Base-by-base conservation (phyloP, 78 protist species). In the Polysphondylium violaceum region DNA sequence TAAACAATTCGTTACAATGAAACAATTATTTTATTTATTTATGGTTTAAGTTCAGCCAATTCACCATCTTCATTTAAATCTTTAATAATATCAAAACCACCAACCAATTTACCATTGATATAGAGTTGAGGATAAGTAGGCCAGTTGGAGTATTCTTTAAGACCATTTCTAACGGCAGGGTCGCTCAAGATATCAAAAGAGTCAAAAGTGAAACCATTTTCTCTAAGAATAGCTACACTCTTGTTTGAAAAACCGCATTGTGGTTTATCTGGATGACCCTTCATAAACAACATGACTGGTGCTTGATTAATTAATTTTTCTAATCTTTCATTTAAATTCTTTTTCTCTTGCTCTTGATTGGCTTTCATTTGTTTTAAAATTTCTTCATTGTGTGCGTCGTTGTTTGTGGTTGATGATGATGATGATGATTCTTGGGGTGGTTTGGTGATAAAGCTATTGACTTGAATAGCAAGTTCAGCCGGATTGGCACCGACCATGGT, bases 61-160 rank as follows among this genome's bases (percentile, higher is more conserved):
- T 94, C 94, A 61, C 86, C 93, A 23, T 87, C 94, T n/a, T 68
- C 93, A 44, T 72, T 51, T 44, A 95, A 9, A 43, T 94, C 97
- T 33, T 58, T 65, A 29, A 95, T 56, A 40, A 96, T 81, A 87
- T 97, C 98, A 33, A 86, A 75, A 17, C 98, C 98, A 36, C 98
- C 98, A 40, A 97, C 78, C 14, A 97, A 94, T 79, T 96, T 92
- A 51, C 98, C 98, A 29, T 89, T 51, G 27, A 88, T 65, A 72
- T 92, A 96, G 63, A 97, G 67, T 93, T 95, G 97, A 31, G 98
- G 97, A 68, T 72, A 96, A 6, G 98, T 96, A 55, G 97, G 97
- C 98, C 98, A 97, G 68, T 96, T 75, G 8, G 81, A 63, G 67
- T 36, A 94, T 23, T 61, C 68, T 72, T 90, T 72, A 4, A 95